Evolutionary conservation across 179 eudicot genomes (phyloP).

Genomic region (Beta lomatogona): DNA sequence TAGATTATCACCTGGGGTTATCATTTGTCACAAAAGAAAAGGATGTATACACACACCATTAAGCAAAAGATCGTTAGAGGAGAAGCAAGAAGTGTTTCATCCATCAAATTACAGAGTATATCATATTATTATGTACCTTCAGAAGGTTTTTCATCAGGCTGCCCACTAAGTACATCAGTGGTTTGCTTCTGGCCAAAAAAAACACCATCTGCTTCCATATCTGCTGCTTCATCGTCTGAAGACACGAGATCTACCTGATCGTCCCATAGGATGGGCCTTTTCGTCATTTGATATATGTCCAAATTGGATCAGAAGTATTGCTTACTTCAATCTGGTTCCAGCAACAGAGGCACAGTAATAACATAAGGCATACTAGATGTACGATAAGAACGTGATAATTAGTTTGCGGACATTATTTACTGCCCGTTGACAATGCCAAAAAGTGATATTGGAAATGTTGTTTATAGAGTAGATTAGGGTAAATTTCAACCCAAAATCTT

Average conservation of each 20-base stretch:
- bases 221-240: slow-evolving; percentile 45
- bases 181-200: slow-evolving; percentile 21
- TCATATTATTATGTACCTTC: slow-evolving; percentile 23
- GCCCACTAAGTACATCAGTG: slow-evolving; percentile 22
- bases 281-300: slow-evolving; percentile 28
- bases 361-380: background rate
- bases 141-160: slow-evolving; percentile 24
- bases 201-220: slow-evolving; percentile 30
- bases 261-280: slow-evolving; percentile 36
- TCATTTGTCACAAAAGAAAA: background rate
- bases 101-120: background rate
- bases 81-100: background rate
- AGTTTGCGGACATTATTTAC: background rate
- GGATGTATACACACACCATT: background rate
- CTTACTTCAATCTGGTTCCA: slow-evolving; percentile 18
- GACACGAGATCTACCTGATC: slow-evolving; percentile 51
- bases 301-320: background rate
- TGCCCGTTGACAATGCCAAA: background rate
- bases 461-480: background rate
- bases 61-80: background rate
- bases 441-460: background rate
- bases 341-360: slow-evolving; percentile 12
- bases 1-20: background rate
- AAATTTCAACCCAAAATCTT: background rate
- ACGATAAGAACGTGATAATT: background rate